Evolutionary conservation across 257 asterid genomes (phyloP).

Genomic region (Asclepias syriaca): DNA sequence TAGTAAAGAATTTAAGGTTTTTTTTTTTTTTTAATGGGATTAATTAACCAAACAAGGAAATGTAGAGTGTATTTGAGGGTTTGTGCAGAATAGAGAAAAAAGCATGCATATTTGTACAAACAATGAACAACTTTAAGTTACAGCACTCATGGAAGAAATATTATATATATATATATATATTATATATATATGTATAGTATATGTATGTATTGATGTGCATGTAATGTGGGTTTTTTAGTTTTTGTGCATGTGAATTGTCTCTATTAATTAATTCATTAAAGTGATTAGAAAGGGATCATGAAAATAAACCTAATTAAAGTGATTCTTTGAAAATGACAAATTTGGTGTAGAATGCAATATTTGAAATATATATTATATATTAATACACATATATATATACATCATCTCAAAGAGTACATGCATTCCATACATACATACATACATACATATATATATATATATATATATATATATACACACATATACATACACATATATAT

Average conservation of each 20-base stretch:
- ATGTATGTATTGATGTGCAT: too few relatives aligned
- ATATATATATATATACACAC: background rate
- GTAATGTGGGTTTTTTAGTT: background rate
- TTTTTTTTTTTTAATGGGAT: constrained; percentile 6
- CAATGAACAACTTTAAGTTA: constrained; percentile 29
- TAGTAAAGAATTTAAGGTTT: constrained; percentile 3
- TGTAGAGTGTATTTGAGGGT: constrained; percentile 9
- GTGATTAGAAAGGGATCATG: background rate
- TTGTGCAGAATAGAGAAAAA: constrained; percentile 12
- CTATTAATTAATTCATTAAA: background rate
- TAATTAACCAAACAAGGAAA: constrained; percentile 25
- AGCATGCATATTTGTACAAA: constrained; percentile 34
- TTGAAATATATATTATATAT: background rate
- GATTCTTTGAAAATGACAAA: constrained; percentile 11
- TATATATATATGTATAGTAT: too few relatives aligned
- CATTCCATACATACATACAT: background rate
- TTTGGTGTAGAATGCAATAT: constrained; percentile 1
- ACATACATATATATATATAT: background rate
- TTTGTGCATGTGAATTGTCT: constrained; percentile 36
- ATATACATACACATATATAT: too few relatives aligned
- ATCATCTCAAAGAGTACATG: too few relatives aligned
- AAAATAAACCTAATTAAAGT: constrained; percentile 1
- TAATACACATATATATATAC: background rate
- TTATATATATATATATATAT: too few relatives aligned
- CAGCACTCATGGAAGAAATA: constrained; percentile 21